Evolutionary conservation across 306 rosid species (phyloP), one percentile per base, ranked within the genome.

Genomic region (Cicer yamashitae): DNA sequence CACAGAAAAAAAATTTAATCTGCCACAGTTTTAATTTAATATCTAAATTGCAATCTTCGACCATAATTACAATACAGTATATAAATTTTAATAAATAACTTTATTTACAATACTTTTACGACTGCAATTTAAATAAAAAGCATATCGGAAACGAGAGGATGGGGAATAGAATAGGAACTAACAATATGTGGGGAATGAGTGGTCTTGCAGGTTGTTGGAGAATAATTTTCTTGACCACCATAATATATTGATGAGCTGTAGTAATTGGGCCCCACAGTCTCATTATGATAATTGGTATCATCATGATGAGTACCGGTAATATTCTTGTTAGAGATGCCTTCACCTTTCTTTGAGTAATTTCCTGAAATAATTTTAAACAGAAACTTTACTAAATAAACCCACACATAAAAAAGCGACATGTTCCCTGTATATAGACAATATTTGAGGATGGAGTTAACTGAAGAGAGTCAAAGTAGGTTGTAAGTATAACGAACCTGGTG

Each of bases 191-290:
- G 89, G 74, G 92, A 57, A 73, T 86, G 82, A 56, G 93, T 84
- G 85, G 91, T 82, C 75, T 80, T 78, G 53, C 61, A 50, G 12
- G 87, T 73, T 65, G 75, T 90, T 30, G 93, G 89, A 47, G 91
- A 87, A 88, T 91, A 94, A 82, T 90, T 91, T 78, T 91, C 97
- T 84, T 87, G 98, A 83, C 91, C 97, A 34, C 98, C 98, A 84
- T 94, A 94, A 77, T 83, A 81, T 88, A 91, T 90, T 37, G 98
- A 94, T 63, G 98, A 94, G 78, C 93, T 94, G 57, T 84, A 88
- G 81, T 85, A 84, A 82, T 86, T 84, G 58, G 93, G 96, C 39
- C 88, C 94, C 84, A 68, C 83, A n/a, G 82, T 68, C 83, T 87
- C 88, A 63, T 78, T 88, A 78, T 82, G 89, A 82, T 85, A 82